Percentiles rank a stretch among this genome's conserved stretches.
phyloP scores from a whole-genome alignment of 805 yeast genomes.

The Kazachstania bromeliacearum region DNA sequence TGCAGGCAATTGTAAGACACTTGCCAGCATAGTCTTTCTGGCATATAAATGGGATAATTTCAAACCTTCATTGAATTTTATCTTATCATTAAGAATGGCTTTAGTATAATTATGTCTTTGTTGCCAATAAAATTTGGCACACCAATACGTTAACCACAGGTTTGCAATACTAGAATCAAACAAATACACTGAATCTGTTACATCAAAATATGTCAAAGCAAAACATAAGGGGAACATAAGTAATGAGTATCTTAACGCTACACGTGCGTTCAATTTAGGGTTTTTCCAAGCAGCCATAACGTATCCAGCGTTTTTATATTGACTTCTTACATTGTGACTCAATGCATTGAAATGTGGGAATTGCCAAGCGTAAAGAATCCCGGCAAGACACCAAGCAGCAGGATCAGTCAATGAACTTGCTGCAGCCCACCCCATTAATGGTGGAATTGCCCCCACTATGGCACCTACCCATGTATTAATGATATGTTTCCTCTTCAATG shows the following conservation, averaged over 20 bases:
- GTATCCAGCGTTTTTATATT: conserved; percentile 87
- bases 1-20: conserved; percentile 89
- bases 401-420: conserved; percentile 74
- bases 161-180: conserved; percentile 77
- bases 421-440: conserved; percentile 98
- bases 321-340: conserved; percentile 78
- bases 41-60: conserved; percentile 61
- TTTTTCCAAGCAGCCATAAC: conserved; percentile 95
- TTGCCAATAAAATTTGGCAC: conserved; percentile 79
- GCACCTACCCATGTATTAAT: conserved; percentile 98
- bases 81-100: conserved; percentile 26
- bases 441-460: conserved; percentile 96
- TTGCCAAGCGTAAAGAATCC: conserved; percentile 91
- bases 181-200: conserved; percentile 74
- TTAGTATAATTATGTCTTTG: conserved; percentile 51
- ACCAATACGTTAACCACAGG: conserved; percentile 75
- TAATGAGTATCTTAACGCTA: conserved; percentile 81
- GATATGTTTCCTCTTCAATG: conserved; percentile 75
- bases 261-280: conserved; percentile 87
- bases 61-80: conserved; percentile 43
- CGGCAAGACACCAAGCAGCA: conserved; percentile 92
- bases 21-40: conserved; percentile 82
- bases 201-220: conserved; percentile 66
- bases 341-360: conserved; percentile 95
- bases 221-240: conserved; percentile 89